Evolutionary conservation across 2,329 filamentous ascomycete genomes (phyloP), one percentile per base, ranked within the genome.

Genomic region (Trichoderma hamatum): DNA sequence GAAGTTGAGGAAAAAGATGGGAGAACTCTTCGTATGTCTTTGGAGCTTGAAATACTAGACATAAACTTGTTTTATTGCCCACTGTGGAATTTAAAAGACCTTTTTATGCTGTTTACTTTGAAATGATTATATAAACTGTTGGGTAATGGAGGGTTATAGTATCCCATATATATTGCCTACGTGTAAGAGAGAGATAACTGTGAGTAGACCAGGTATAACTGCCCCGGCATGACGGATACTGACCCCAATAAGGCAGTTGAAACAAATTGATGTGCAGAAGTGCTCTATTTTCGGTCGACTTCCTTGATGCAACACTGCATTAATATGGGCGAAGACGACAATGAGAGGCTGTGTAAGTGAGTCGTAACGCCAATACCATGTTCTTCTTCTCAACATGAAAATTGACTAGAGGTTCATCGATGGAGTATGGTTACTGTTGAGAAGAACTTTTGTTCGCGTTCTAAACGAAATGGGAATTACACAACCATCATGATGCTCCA

Each of bases 161-260:
- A 43, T 39, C 2, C 24, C 36, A 13, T 10, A 10, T 39, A 10
- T 26, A 3, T 13, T 30, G 24, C 24, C 2, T 10, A 24, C 39
- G n/a, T 28, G 49, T 16, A 32, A 13, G 13, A 43, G 16, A 52
- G 32, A 43, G n/a, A 1, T 3, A 19, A 16, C 3, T 14, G 9
- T 19, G 24, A 54, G 21, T 54, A 28, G 51, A 16, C 51, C 13
- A 28, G 11, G 24, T 19, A 43, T 55, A 21, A 32, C n/a, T 55
- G 21, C 39, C 51, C 24, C 30, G 54, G 24, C 16, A 34, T 43
- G 19, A 65, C 62, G 51, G 62, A 65, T 55, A 13, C 34, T 19
- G 24, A 28, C n/a, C 62, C 62, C 13, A 55, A 65, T 55, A 55
- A 21, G 62, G 62, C 51, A 65, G 51, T 16, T 55, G n/a, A 21